Base-by-base conservation (phyloP, 2,329 filamentous ascomycete genomes). In the Fusarium papillatum region DNA sequence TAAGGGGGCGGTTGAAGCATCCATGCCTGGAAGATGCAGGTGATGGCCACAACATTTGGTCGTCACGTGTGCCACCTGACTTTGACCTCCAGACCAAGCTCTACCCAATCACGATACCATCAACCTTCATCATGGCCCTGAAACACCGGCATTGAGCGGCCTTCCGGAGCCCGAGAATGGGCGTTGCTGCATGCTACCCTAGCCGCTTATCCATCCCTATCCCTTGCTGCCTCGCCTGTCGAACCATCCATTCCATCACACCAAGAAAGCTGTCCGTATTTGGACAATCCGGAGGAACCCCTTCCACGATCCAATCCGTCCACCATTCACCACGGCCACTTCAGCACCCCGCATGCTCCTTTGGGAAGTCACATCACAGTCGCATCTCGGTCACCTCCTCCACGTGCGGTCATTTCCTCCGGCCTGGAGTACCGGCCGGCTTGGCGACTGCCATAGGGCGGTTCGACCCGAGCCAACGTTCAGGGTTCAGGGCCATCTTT, bases 261-360 rank as follows among this genome's bases (percentile, higher is more conserved):
- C 39, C 41, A 50, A 69, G 59, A 50, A 34, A 39, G 53, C 69
- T 64, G 22, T 50, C 76, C 77, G 69, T 57, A 74, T 79, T 78
- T 64, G 78, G 78, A 72, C 63, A 76, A n/a, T 48, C 71, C 78
- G 78, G 78, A 79, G 68, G 70, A 66, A 69, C 50, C 62, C 67
- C 74, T 69, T 79, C 78, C 78, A 79, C 69, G 63, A 69, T 76
- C 68, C 46, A 75, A 76, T 76, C 76, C 66, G 75, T 64, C 62
- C 53, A 69, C 64, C 64, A 41, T 39, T 67, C 43, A 53, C 38
- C 19, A 63, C 57, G 64, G 62, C 53, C 43, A 55, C 34, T 60
- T 43, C 22, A 66, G 59, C 71, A 72, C 77, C 75, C 73, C 73
- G 77, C 77, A 78, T 74, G 43, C 70, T 70, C 65, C 48, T 69